These are phyloP conservation scores for Trichoderma gracile DNA, from an alignment of 2,329 filamentous ascomycete genomes.

Conservation along the genomic window DNA sequence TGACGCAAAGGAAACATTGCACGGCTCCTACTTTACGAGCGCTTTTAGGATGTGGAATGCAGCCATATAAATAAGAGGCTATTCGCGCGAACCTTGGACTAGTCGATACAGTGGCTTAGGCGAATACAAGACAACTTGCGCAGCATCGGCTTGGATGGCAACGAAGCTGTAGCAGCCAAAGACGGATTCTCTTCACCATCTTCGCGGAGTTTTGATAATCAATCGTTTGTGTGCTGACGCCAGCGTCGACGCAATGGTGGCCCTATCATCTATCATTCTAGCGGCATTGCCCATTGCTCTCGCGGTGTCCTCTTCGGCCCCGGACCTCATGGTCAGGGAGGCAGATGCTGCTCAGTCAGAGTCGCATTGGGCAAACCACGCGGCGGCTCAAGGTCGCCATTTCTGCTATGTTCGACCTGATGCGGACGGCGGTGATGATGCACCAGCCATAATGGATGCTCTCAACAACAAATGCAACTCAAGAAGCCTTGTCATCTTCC, in stretches of 20 bases:
- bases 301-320: conserved; percentile 3
- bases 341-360: not conserved
- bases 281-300: conserved; percentile 12
- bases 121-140: not conserved
- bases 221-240: not conserved
- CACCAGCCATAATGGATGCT: conserved; percentile 36
- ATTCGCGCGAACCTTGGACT: not conserved
- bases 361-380: conserved; percentile 24
- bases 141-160: not conserved
- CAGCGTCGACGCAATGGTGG: conserved; percentile 1
- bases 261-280: not conserved
- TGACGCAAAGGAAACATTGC: conserved; percentile 21
- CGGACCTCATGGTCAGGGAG: not conserved
- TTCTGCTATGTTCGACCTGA: conserved; percentile 37
- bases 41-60: not conserved
- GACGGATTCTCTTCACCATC: not conserved
- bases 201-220: not conserved
- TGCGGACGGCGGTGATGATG: conserved; percentile 36
- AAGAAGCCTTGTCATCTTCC: conserved; percentile 38
- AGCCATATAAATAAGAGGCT: not conserved
- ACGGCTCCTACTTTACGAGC: not conserved
- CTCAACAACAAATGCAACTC: conserved; percentile 37
- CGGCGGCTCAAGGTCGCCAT: conserved; percentile 30
- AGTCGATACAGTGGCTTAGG: not conserved
- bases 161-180: not conserved